Percentiles rank a stretch among this genome's conserved stretches.
phyloP scores from a whole-genome alignment of 768 basidiomycete genomes.

The Dacryopinax primogenitus region DNA sequence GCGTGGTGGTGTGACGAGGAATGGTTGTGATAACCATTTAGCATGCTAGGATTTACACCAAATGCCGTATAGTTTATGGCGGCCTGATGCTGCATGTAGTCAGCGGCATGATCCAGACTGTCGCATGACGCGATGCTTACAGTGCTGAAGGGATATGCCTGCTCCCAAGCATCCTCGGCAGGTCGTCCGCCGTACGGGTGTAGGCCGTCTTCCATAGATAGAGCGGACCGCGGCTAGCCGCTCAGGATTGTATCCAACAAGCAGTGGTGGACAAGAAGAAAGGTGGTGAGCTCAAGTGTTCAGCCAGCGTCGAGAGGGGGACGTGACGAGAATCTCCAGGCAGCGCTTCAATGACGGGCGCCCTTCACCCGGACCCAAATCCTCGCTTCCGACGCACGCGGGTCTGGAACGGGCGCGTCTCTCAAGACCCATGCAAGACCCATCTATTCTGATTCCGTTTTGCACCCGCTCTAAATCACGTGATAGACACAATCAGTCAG shows the following conservation, averaged over 20 bases:
- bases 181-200: not conserved
- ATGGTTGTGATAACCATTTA: slow-evolving; percentile 3
- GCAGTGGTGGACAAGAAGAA: not conserved
- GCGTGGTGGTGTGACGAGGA: not conserved
- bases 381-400: not conserved
- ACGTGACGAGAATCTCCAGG: slow-evolving; percentile 8
- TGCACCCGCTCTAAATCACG: not conserved
- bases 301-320: not conserved
- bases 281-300: not conserved
- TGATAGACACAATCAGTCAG: not conserved
- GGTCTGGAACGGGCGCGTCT: not conserved
- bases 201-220: not conserved
- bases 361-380: slow-evolving; percentile 1
- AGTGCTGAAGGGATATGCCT: not conserved
- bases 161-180: slow-evolving; percentile 7
- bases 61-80: not conserved
- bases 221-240: not conserved
- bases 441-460: not conserved
- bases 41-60: not conserved
- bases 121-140: not conserved
- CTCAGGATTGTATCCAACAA: not conserved
- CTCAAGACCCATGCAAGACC: not conserved
- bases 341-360: not conserved
- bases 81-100: not conserved
- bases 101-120: not conserved